Base-by-base conservation (phyloP, 345 rosid genomes). In the Rhizophora apiculata region DNA sequence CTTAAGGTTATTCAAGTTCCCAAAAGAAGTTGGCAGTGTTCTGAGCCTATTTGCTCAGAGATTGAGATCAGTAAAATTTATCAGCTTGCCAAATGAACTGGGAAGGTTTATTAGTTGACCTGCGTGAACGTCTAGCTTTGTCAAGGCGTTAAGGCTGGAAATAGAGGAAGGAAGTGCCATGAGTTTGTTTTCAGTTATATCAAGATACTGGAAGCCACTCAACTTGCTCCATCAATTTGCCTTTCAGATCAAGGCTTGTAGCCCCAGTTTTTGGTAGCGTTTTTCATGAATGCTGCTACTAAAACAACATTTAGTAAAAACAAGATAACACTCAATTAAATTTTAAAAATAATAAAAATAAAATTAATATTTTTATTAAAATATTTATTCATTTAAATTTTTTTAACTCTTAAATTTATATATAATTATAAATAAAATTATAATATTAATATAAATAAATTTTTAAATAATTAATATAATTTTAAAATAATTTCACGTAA, bases 171-270 rank as follows among this genome's bases (percentile, higher is more conserved):
- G 93, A 67, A 88, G 87, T 29, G 85, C 89, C 89, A 82, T 84
- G 66, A 88, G 77, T 31, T 75, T 74, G 74, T 88, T 88, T 65
- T 88, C 90, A 2, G 90, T 86, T 13, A 85, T 48, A 78, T 88
- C 79, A 62, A 88, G 90, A 84, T 21, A 77, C 63, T 9, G 90
- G 90, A 37, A 88, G 84, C 93, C 90, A 88, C 74, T 88, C 88
- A 54, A 85, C 30, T 72, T 75, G 75, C 74, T 85, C 88, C 86
- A 69, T 80, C 76, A 88, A 69, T 74, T 75, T 88, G 67, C 86
- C 86, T 75, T 68, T 82, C 7, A 88, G 89, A 77, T 88, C 85
- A 69, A 85, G 82, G 68, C 70, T 72, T n/a, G 29, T 29, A 29
- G 78, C 75, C 57, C 82, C 79, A 24, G 43, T 74, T 77, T 72